phyloP scores from a whole-genome alignment of 768 basidiomycete species.

The Suillus subalutaceus region DNA sequence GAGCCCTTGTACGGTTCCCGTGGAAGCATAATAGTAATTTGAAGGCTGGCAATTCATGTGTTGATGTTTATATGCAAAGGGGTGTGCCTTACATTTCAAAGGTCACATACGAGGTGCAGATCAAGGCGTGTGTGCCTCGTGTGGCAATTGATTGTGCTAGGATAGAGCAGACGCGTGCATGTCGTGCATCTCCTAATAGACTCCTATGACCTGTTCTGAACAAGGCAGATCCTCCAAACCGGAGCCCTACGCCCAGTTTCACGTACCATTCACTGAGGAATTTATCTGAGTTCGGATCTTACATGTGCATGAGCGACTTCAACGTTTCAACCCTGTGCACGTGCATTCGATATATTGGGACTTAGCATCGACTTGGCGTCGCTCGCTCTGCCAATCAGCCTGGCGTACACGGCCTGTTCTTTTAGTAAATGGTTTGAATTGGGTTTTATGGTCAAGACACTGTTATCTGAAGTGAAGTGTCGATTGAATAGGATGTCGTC shows the following conservation, averaged over 20 bases:
- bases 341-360: no score
- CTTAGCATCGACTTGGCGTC: background rate
- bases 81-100: background rate
- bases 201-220: background rate
- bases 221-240: background rate
- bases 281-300: background rate
- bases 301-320: background rate
- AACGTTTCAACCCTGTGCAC: background rate
- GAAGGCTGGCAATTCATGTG: background rate
- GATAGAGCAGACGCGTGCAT: background rate
- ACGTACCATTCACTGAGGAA: background rate
- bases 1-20: slow-evolving; percentile 38
- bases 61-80: background rate
- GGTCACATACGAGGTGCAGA: background rate
- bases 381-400: background rate
- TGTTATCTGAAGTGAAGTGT: background rate
- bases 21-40: slow-evolving; percentile 26
- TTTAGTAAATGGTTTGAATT: background rate
- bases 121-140: background rate
- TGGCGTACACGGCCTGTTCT: background rate
- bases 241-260: background rate
- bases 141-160: background rate
- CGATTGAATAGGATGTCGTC: background rate
- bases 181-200: background rate
- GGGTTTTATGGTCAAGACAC: background rate